Evolutionary conservation across 1,284 basidiomycete genomes (phyloP).

Genomic region (Microbotryum intermedium): DNA sequence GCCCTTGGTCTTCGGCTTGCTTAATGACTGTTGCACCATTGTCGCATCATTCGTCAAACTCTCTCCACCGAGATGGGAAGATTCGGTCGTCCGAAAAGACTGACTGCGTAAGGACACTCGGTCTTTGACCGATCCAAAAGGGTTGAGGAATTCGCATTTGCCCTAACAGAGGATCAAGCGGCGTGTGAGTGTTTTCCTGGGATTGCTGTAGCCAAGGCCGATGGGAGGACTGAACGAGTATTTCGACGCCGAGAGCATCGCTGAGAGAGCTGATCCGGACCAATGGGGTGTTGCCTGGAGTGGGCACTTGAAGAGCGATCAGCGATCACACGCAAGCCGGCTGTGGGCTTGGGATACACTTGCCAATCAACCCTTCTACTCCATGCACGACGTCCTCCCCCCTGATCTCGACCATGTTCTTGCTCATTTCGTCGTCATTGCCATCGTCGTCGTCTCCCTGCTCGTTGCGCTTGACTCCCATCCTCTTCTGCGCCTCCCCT

Average conservation of each 20-base stretch:
- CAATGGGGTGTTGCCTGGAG: slow-evolving; percentile 90
- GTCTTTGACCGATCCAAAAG: slow-evolving; percentile 96
- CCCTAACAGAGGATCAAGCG: too few relatives aligned
- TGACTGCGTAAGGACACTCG: slow-evolving; percentile 82
- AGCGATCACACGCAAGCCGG: not conserved
- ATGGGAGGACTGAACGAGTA: slow-evolving; percentile 48
- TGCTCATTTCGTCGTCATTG: not conserved
- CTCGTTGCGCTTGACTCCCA: too few relatives aligned
- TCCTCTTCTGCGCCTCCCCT: not conserved
- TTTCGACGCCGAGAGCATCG: slow-evolving; percentile 82
- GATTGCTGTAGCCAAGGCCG: too few relatives aligned
- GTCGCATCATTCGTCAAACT: too few relatives aligned
- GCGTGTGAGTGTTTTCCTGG: too few relatives aligned
- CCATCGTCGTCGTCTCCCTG: too few relatives aligned
- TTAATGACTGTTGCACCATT: slow-evolving; percentile 59
- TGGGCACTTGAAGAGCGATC: not conserved
- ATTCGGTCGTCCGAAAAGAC: slow-evolving; percentile 27
- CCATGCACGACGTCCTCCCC: slow-evolving; percentile 47
- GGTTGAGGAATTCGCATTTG: slow-evolving; percentile 92
- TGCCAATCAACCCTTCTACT: slow-evolving; percentile 57
- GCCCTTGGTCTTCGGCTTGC: slow-evolving; percentile 77
- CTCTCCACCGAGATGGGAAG: too few relatives aligned
- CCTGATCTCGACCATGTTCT: slow-evolving; percentile 53
- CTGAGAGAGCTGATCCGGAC: slow-evolving; percentile 86
- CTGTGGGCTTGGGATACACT: slow-evolving; percentile 19